Conservation (phyloP, 768 basidiomycete species). For the Hericium coralloides region DNA sequence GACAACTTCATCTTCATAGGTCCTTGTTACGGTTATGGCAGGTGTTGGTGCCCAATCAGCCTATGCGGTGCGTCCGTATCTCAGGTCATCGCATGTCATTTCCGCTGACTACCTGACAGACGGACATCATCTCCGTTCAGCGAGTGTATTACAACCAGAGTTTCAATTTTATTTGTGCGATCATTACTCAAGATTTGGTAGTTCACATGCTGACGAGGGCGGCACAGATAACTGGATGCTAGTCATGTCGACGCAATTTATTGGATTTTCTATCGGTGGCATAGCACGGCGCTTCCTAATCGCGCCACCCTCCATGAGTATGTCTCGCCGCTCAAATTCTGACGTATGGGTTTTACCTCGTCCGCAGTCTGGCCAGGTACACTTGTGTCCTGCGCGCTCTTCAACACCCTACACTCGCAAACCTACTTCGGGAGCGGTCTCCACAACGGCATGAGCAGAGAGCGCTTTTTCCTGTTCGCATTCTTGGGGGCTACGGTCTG, state of each 20-base stretch:
- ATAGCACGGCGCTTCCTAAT: conserved; percentile 66
- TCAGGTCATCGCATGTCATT: background rate
- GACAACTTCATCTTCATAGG: background rate
- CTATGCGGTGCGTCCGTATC: conserved; percentile 26
- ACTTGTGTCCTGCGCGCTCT: conserved; percentile 61
- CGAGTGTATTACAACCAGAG: conserved; percentile 54
- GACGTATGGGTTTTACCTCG: background rate
- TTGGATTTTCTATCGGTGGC: conserved; percentile 77
- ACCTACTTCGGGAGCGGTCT: conserved; percentile 53
- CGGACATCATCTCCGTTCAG: conserved; percentile 67
- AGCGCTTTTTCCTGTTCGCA: conserved; percentile 64
- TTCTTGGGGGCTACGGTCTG: conserved; percentile 48
- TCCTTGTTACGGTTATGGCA: conserved; percentile 34
- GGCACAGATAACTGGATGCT: conserved; percentile 66
- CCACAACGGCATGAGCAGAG: conserved; percentile 56
- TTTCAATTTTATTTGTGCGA: conserved; percentile 41
- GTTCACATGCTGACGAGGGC: no score
- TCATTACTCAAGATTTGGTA: background rate
- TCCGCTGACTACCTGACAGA: conserved; percentile 19
- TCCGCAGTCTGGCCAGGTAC: conserved; percentile 57
- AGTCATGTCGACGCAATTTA: conserved; percentile 70
- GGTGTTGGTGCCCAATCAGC: conserved; percentile 27
- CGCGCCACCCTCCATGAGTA: conserved; percentile 41
- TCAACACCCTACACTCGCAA: conserved; percentile 69
- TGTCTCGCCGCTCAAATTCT: background rate